Evolutionary conservation across 192 early-diverging fungal genomes (phyloP), one percentile per base, ranked within the genome.

Genomic region (Funneliformis mosseae): DNA sequence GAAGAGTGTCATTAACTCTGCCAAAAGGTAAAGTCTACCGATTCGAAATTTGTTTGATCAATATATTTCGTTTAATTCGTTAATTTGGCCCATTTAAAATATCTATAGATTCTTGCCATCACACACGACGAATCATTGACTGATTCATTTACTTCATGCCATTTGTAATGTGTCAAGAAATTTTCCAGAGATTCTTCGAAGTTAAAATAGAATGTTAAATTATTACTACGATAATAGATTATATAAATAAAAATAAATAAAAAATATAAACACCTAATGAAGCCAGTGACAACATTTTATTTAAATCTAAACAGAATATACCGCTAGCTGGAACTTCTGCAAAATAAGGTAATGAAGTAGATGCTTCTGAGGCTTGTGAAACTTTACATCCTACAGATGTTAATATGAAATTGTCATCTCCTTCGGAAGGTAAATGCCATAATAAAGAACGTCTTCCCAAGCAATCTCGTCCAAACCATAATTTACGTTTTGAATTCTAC

Each of bases 391-490:
- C 84, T 42, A 92, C 83, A 23, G 91, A 88, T 76, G 88, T 88
- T 81, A 87, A 78, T 79, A 87, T 82, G 79, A 88, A 85, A 41
- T 14, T 60, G 5, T 73, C 61, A 18, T 77, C 67, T 42, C 78
- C 46, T 8, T 69, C 59, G 80, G 43, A 62, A 64, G 85, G 86
- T 33, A 83, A 84, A 74, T 91, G 85, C 90, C 90, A 92, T 8
- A 95, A 80, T 9, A 96, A 81, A 3, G 95, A 96, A 33, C 97
- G 84, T 33, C 97, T 91, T 14, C 97, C 97, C 5, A 98, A 82
- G 39, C 90, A 92, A 81, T 98, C 97, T 16, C 97, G 85, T 1
- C 93, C 91, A 87, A 97, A 97, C 88, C 91, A 97, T 48, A 98
- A 50, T 69, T 72, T 83, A 21, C 81, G 62, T 21, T 77, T 79